phyloP scores from a whole-genome alignment of 208 protist species.

The Crithidia expoeki region DNA sequence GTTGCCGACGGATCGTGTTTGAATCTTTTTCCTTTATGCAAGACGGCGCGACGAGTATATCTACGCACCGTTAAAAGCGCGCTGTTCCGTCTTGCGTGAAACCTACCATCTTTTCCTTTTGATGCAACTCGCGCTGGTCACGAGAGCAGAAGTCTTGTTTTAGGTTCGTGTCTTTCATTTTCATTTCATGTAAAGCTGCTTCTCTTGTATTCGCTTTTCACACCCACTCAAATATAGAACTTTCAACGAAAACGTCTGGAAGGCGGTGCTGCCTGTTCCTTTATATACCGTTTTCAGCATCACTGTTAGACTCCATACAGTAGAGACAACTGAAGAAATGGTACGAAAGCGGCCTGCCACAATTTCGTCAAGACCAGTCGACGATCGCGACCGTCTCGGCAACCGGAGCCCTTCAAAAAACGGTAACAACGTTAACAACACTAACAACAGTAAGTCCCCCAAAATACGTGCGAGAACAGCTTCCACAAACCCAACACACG shows the following conservation, averaged over 20 bases:
- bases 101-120: no score
- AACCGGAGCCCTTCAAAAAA: background rate
- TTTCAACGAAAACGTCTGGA: background rate
- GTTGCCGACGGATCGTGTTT: no score
- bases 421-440: background rate
- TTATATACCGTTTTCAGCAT: background rate
- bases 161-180: no score
- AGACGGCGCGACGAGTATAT: no score
- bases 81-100: no score
- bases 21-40: no score
- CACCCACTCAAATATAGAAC: no score
- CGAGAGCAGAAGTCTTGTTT: no score
- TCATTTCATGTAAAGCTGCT: no score
- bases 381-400: constrained; percentile 4
- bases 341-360: constrained; percentile 11
- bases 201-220: no score
- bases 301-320: background rate
- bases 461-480: constrained; percentile 7
- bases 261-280: background rate
- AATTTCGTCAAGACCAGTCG: background rate
- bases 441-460: background rate
- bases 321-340: background rate
- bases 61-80: no score
- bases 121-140: no score
- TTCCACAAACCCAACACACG: background rate